Percentiles rank a stretch among this genome's conserved stretches.
Conservation (phyloP, 208 protist species). For the Acanthamoeba healyi region DNA sequence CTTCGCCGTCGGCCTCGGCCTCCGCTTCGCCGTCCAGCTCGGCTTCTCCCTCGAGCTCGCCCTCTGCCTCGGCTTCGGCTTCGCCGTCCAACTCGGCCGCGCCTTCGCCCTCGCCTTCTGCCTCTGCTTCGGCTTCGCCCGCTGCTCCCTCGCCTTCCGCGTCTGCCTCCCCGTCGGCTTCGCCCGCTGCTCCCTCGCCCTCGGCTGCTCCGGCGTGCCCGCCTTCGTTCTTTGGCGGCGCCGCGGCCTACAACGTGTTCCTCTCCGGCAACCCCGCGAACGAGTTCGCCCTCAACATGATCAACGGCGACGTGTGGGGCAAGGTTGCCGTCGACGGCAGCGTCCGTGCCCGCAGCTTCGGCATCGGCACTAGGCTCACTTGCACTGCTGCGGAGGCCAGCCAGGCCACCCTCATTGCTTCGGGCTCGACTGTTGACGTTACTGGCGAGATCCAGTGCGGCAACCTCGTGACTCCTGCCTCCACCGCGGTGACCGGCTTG, state of each 20-base stretch:
- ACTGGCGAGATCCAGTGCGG: constrained; percentile 22
- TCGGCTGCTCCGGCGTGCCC: not conserved
- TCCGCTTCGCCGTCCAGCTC: not conserved
- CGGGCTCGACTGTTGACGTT: not conserved
- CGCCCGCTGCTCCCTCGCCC: not conserved
- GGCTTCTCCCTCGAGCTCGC: not conserved
- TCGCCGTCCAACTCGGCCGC: not conserved
- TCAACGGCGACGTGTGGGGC: constrained; percentile 42
- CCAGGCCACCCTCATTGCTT: not conserved
- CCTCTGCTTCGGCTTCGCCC: not conserved
- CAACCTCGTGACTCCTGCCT: not conserved
- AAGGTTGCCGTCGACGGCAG: constrained; percentile 22
- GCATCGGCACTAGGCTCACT: not conserved
- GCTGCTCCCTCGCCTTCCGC: not conserved
- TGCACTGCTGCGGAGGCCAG: not conserved
- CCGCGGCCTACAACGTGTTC: constrained; percentile 33
- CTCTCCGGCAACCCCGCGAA: not conserved
- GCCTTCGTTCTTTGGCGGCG: not conserved
- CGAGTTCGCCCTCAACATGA: constrained; percentile 48
- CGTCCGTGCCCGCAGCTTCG: not conserved
- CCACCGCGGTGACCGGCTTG: not conserved
- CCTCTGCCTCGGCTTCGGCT: not conserved
- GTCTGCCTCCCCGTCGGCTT: not conserved
- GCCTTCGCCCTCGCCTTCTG: not conserved
- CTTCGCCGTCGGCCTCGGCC: not conserved